Conservation (phyloP, 108 stramenopile species). For the Aurantiochytrium sp. region DNA sequence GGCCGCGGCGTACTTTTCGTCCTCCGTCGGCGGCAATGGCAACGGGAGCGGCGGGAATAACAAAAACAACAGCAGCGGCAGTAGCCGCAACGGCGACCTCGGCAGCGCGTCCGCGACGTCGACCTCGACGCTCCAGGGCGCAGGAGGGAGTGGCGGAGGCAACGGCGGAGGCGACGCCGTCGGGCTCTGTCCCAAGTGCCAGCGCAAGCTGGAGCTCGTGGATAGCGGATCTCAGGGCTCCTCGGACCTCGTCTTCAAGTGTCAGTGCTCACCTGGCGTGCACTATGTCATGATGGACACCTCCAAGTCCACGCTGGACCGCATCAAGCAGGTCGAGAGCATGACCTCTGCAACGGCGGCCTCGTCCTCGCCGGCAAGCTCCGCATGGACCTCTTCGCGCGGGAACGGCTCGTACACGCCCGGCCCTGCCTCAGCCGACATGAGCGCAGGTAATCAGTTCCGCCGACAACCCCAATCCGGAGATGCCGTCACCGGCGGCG, state of each 20-base stretch:
- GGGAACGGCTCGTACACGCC: background rate
- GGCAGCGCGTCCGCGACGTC: background rate
- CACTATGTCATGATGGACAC: background rate
- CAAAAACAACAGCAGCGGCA: too few species aligned
- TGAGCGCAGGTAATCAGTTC: too few species aligned
- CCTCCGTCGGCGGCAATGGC: too few species aligned
- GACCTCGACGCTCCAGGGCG: background rate
- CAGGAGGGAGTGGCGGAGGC: background rate
- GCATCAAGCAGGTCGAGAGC: background rate
- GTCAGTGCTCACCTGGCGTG: background rate
- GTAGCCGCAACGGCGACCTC: background rate
- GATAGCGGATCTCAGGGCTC: background rate
- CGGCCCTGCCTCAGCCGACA: background rate
- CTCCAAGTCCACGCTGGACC: background rate
- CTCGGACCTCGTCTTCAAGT: background rate
- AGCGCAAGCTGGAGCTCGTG: background rate
- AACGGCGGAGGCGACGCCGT: background rate
- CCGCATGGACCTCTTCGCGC: background rate
- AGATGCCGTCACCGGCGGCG: background rate
- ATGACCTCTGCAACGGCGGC: background rate
- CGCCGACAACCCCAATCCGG: background rate
- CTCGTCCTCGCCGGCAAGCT: background rate
- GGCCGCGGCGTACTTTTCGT: too few species aligned
- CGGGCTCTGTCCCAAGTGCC: slow-evolving; percentile 12
- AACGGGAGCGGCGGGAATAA: too few species aligned